Evolutionary conservation across 768 basidiomycete species (phyloP), one percentile per base, ranked within the genome.

Genomic region (Sistotremastrum suecicum): DNA sequence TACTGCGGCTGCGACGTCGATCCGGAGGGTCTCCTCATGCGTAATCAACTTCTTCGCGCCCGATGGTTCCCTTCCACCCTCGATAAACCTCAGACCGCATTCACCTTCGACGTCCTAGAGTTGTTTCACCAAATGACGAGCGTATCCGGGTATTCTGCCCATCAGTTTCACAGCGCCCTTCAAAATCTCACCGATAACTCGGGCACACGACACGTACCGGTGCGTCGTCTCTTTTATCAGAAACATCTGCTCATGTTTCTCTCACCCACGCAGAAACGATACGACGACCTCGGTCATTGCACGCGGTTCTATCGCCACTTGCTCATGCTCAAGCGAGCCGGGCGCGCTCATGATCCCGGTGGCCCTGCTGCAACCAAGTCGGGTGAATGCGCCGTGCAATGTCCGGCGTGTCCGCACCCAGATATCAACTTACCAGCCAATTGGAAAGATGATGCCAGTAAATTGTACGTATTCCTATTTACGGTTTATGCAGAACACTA

Each of bases 111-210:
- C 1, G 28, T 38, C 8, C 28, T 54, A 2, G 47, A 48, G 5
- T 7, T 42, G 12, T 52, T 50, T 34, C 53, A 51, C 4, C 42
- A 34, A 3, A 37, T 51, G 1, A 45, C 52, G 0, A 56, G 58
- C 4, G 54, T 58, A 31, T 60, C 61, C 3, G 66, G 66, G 35
- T 37, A 56, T 0, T 59, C 61, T 0, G 47, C 46, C 0, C 59
- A 60, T 33, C 58, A 69, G 7, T 64, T 55, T 38, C 62, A 64
- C 45, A 44, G 39, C 12, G 46, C 53, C 0, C 39, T 69, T 1
- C 51, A 51, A 0, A 45, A 51, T 0, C 36, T 47, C 8, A 58
- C 55, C 0, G 50, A 65, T 36, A 62, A 65, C 43, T 54, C 56
- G 0, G 60, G 58, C n/a, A n/a, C n/a, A n/a, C n/a, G n/a, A n/a